Percentiles rank a stretch among this genome's conserved stretches.
These are phyloP conservation scores for Ascochyta pisi DNA, from an alignment of 2,329 filamentous ascomycete species.

Conservation along the genomic window DNA sequence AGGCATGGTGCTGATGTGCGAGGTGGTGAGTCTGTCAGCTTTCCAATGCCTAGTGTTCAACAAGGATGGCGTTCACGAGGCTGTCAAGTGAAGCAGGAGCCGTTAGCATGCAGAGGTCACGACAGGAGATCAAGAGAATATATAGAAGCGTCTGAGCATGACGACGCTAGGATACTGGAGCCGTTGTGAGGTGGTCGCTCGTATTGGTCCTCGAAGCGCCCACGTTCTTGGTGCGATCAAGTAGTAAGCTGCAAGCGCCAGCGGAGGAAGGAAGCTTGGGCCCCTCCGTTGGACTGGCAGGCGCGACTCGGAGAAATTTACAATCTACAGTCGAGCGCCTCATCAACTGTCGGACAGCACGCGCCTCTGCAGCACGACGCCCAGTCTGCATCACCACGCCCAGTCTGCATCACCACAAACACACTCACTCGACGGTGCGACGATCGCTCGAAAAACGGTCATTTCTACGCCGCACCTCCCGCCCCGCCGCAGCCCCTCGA, in stretches of 20 bases:
- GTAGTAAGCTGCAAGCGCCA: constrained; percentile 17
- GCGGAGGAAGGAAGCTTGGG: not conserved
- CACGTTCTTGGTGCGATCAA: constrained; percentile 23
- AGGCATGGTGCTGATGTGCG: constrained; percentile 50
- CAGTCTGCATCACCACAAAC: constrained; percentile 13
- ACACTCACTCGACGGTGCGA: not conserved
- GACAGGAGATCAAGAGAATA: constrained; percentile 22
- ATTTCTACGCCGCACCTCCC: not conserved
- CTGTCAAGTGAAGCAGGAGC: constrained; percentile 4
- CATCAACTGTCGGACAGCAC: constrained; percentile 21
- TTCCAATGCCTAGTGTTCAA: constrained; percentile 15
- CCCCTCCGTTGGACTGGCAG: constrained; percentile 16
- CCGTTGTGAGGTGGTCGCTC: constrained; percentile 8
- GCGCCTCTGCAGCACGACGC: constrained; percentile 32
- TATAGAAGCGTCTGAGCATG: constrained; percentile 25
- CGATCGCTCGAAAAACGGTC: not conserved
- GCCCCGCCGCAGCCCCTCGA: constrained; percentile 34
- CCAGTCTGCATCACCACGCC: constrained; percentile 15
- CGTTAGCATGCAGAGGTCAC: constrained; percentile 23
- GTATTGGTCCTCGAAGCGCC: constrained; percentile 43
- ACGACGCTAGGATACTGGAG: constrained; percentile 18
- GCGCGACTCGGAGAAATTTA: constrained; percentile 39
- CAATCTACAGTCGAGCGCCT: constrained; percentile 23
- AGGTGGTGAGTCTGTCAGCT: constrained; percentile 12
- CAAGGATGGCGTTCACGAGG: constrained; percentile 8